Conservation (phyloP, 2,329 filamentous ascomycete genomes). For the Hypoxylon sp. region DNA sequence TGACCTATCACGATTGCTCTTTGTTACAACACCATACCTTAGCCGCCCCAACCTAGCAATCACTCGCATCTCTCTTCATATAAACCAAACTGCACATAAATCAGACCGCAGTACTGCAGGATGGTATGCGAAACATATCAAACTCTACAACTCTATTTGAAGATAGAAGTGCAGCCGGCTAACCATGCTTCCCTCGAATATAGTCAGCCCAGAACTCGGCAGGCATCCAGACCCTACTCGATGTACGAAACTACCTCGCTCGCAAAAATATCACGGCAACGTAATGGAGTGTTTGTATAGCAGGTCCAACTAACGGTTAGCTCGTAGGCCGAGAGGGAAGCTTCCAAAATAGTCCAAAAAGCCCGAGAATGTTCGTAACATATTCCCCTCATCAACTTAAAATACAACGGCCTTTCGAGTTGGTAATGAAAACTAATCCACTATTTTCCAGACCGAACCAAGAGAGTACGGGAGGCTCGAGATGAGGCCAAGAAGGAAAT, state of each 20-base stretch:
- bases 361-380: constrained; percentile 85
- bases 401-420: background rate
- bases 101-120: constrained; percentile 17
- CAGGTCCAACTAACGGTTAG: constrained; percentile 31
- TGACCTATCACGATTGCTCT: constrained; percentile 23
- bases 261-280: background rate
- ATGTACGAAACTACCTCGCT: constrained; percentile 73
- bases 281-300: background rate
- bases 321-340: constrained; percentile 91
- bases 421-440: constrained; percentile 31
- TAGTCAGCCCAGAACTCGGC: constrained; percentile 98
- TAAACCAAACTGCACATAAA: constrained; percentile 14
- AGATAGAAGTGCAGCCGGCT: constrained; percentile 43
- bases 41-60: constrained; percentile 11
- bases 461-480: constrained; percentile 96
- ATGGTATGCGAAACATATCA: constrained; percentile 35
- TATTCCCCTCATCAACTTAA: background rate
- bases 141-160: background rate
- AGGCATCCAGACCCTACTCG: constrained; percentile 98
- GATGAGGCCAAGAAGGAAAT: constrained; percentile 98
- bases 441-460: constrained; percentile 78
- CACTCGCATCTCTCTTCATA: background rate
- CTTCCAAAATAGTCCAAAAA: constrained; percentile 99
- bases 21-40: constrained; percentile 27
- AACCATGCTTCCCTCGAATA: constrained; percentile 39